phyloP scores from a whole-genome alignment of 2,329 filamentous ascomycete species.

The Samsoniella hepiali region DNA sequence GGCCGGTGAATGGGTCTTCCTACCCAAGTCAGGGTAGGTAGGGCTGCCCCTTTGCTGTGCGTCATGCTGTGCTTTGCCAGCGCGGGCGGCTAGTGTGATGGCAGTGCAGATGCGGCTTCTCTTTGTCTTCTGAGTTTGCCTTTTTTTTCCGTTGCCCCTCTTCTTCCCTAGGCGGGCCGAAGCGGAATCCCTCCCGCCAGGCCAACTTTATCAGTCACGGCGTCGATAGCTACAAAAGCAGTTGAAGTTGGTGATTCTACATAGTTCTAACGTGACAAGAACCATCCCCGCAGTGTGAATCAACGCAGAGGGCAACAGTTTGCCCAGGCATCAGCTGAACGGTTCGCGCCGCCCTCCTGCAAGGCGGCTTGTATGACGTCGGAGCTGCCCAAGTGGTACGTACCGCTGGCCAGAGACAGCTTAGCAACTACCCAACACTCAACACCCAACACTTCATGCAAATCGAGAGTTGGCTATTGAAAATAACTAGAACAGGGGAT shows the following conservation, averaged over 20 bases:
- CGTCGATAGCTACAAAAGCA: too few relatives aligned
- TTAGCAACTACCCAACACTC: too few relatives aligned
- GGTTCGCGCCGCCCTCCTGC: background rate
- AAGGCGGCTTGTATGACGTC: background rate
- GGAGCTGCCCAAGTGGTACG: background rate
- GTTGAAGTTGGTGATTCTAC: too few relatives aligned
- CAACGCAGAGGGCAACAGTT: background rate
- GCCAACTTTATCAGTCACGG: background rate
- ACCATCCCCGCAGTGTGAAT: background rate
- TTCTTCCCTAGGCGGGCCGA: conserved; percentile 7
- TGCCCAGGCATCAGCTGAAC: background rate
- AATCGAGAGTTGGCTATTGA: too few relatives aligned
- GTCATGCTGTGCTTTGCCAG: background rate
- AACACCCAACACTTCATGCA: too few relatives aligned
- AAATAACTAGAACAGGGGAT: too few relatives aligned
- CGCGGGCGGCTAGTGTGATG: background rate
- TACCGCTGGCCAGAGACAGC: background rate
- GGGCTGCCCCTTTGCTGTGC: conserved; percentile 2
- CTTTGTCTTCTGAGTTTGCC: background rate
- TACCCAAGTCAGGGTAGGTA: background rate
- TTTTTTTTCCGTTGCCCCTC: background rate
- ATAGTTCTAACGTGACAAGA: background rate
- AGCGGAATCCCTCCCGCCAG: background rate
- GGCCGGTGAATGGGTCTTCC: background rate
- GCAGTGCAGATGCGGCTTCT: background rate